Evolutionary conservation across 1,284 basidiomycete genomes (phyloP), one percentile per base, ranked within the genome.

Genomic region (Marasmius sp.): DNA sequence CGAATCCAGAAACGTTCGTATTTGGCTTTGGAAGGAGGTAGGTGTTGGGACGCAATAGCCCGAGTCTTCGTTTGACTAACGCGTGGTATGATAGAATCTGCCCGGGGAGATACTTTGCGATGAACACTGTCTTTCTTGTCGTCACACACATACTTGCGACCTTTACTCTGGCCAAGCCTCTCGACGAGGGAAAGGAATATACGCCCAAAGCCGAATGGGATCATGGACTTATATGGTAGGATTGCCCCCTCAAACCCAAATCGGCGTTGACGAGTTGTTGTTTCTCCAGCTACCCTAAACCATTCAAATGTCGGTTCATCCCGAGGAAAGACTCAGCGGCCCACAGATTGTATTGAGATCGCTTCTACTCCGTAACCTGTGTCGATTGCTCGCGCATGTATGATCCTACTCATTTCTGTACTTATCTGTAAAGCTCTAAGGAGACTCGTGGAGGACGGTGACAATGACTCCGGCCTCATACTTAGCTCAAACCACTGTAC

Each of bases 251-350:
- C 18, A 14, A 14, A 6, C 4, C 2, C 6, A 4, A 14, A 27
- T 27, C 27, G 27, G 27, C 43, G 18, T 14, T 45, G 18, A 18
- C 12, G 12, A 14, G 12, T 20, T 2, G 6, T 11, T 27, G 2
- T 20, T 27, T n/a, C 27, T n/a, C 27, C 53, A 55, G 53, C 11
- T 38, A 39, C 36, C 53, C 53, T 37, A 36, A 20, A n/a, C 36
- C 27, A 8, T 55, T 55, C 53, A 37, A 55, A 16, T 55, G 53
- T 55, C 53, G 53, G 18, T 55, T 55, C n/a, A 39, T 55, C 11
- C 53, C 53, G 22, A 34, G 53, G n/a, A 27, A 27, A 27, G 27
- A n/a, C n/a, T n/a, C n/a, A 27, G 27, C 27, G 27, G 27, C 27
- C 27, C 27, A 27, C 27, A 27, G 5, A 27, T 27, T 27, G 27